These are phyloP conservation scores for Lasiodiplodia citricola DNA, from an alignment of 2,329 filamentous ascomycete species.

Conservation along the genomic window DNA sequence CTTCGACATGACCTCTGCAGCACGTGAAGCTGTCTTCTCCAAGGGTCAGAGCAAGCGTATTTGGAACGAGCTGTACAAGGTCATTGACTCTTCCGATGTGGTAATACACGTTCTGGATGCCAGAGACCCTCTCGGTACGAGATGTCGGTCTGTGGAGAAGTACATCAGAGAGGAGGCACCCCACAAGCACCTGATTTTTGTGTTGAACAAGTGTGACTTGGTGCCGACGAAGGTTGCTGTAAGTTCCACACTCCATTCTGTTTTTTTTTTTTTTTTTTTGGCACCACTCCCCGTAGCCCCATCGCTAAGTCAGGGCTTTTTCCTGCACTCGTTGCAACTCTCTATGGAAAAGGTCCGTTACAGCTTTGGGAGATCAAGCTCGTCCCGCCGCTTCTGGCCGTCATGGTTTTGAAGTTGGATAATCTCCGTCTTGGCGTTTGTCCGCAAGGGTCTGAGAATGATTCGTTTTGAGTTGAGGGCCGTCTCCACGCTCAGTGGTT, in stretches of 20 bases:
- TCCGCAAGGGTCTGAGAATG: constrained; percentile 78
- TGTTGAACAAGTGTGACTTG: constrained; percentile 90
- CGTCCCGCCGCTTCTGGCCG: constrained; percentile 70
- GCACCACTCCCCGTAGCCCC: constrained; percentile 50
- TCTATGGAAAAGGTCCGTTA: constrained; percentile 92
- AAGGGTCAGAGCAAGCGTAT: constrained; percentile 90
- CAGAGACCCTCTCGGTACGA: constrained; percentile 84
- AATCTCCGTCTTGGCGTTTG: constrained; percentile 85
- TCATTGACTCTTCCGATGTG: constrained; percentile 94
- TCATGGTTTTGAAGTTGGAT: constrained; percentile 71
- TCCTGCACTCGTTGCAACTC: constrained; percentile 63
- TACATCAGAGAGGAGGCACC: constrained; percentile 92
- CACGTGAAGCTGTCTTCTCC: constrained; percentile 77
- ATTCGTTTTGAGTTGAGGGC: constrained; percentile 97
- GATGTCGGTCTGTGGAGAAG: constrained; percentile 89
- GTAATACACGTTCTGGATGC: constrained; percentile 94
- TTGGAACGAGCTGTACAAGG: constrained; percentile 89
- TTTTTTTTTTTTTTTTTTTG: constrained; percentile 26
- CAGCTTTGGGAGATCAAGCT: constrained; percentile 95
- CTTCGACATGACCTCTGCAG: constrained; percentile 48
- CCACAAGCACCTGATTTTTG: constrained; percentile 92
- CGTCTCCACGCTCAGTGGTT: constrained; percentile 67
- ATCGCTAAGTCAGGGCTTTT: constrained; percentile 90
- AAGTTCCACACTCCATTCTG: constrained; percentile 60
- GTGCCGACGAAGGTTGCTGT: constrained; percentile 93